These are phyloP conservation scores for Arthrobotrys megalospora DNA, from an alignment of 2,329 filamentous ascomycete genomes.

Conservation along the genomic window DNA sequence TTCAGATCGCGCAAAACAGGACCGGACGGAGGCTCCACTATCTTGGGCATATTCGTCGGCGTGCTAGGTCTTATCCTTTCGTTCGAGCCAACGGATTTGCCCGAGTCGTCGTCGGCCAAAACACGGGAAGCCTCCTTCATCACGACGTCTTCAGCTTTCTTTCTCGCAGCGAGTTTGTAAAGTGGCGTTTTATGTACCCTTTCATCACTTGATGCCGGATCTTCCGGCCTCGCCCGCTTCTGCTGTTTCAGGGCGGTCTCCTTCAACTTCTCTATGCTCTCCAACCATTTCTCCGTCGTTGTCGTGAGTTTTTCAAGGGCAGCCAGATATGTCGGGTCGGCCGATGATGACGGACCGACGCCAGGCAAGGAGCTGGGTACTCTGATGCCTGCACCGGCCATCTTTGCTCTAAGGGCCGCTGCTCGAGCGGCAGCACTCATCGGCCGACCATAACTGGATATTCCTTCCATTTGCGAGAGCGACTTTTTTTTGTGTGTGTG, in stretches of 20 bases:
- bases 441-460: conserved; percentile 36
- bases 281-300: conserved; percentile 50
- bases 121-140: conserved; percentile 59
- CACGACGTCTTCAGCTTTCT: conserved; percentile 61
- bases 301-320: conserved; percentile 57
- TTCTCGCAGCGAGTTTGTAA: conserved; percentile 59
- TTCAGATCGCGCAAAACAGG: background rate
- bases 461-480: conserved; percentile 42
- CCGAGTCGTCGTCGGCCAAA: conserved; percentile 46
- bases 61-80: conserved; percentile 56
- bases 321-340: conserved; percentile 35
- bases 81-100: conserved; percentile 54
- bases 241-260: conserved; percentile 49
- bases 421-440: conserved; percentile 54
- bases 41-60: conserved; percentile 41
- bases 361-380: conserved; percentile 27
- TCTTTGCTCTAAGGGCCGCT: conserved; percentile 52
- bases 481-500: background rate
- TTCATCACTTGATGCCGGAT: conserved; percentile 56
- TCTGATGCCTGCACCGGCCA: conserved; percentile 47
- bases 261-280: conserved; percentile 50
- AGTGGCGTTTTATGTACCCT: conserved; percentile 61
- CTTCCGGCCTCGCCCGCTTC: conserved; percentile 30
- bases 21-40: conserved; percentile 14
- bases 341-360: background rate